phyloP scores from a whole-genome alignment of 129 eudicot species.

The Chrysanthemum makinoi region DNA sequence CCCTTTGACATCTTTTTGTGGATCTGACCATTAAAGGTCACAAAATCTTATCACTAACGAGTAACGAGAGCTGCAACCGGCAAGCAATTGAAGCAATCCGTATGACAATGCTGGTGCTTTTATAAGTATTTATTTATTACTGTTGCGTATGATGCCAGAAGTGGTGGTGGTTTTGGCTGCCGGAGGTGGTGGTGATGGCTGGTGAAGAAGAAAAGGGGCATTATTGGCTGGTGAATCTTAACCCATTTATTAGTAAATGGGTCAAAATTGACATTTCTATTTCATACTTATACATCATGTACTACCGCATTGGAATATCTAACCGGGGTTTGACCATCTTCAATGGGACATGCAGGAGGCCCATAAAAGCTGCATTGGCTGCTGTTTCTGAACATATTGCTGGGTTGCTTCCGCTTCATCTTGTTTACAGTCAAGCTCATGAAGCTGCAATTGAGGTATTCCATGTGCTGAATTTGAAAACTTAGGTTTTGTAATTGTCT shows the following conservation, averaged over 20 bases:
- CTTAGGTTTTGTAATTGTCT: not conserved
- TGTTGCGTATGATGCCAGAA: too few relatives aligned
- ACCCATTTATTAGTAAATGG: too few relatives aligned
- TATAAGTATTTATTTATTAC: too few relatives aligned
- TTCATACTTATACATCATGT: too few relatives aligned
- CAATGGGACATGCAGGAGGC: conserved; percentile 15
- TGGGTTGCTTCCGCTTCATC: conserved; percentile 91
- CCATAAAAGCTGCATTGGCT: conserved; percentile 81
- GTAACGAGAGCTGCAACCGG: conserved; percentile 62
- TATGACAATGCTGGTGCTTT: too few relatives aligned
- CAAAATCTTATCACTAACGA: conserved; percentile 56
- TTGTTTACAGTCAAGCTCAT: conserved; percentile 95
- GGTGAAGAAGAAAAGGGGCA: too few relatives aligned
- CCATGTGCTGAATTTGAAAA: not conserved
- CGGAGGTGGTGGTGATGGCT: too few relatives aligned
- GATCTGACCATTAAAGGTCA: conserved; percentile 56
- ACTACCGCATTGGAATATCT: not conserved
- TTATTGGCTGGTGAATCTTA: too few relatives aligned
- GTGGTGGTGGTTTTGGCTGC: too few relatives aligned
- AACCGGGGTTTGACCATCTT: not conserved
- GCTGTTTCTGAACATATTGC: conserved; percentile 91
- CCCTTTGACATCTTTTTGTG: conserved; percentile 58
- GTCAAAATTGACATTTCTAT: too few relatives aligned
- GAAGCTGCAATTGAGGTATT: conserved; percentile 91
- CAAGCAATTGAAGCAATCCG: conserved; percentile 50